Conservation (phyloP, 495 filamentous ascomycete species). For the Hamigera avellanea region DNA sequence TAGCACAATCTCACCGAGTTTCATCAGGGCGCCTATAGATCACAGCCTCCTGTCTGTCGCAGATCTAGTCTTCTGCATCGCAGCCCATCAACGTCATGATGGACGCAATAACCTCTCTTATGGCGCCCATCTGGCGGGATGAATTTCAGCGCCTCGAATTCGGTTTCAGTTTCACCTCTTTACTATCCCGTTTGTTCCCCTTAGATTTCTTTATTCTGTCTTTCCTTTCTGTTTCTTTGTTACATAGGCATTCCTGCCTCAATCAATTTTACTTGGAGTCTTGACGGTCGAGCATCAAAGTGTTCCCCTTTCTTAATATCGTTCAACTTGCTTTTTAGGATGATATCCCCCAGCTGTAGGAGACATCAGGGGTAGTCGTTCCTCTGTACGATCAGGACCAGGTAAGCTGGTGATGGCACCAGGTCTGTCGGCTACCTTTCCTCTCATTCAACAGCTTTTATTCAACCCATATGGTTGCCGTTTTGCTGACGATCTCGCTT, state of each 20-base stretch:
- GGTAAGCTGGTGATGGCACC: conserved; percentile 7
- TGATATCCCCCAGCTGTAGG: conserved; percentile 13
- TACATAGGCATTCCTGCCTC: no score
- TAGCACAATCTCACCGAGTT: conserved; percentile 16
- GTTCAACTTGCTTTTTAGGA: conserved; percentile 6
- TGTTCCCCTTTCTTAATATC: no score
- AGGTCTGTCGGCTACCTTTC: no score
- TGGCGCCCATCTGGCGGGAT: neutral
- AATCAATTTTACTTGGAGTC: no score
- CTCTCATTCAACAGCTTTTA: no score
- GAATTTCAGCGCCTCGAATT: no score
- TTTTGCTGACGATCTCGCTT: no score
- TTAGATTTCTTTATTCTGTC: conserved; percentile 4
- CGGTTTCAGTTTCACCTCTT: neutral
- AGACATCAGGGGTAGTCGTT: conserved; percentile 16
- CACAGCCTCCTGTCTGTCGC: conserved; percentile 18
- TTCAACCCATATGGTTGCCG: no score
- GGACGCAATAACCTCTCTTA: neutral
- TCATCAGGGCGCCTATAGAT: conserved; percentile 25
- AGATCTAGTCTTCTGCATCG: conserved; percentile 5
- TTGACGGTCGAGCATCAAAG: no score
- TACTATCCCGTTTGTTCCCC: neutral
- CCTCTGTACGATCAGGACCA: conserved; percentile 9
- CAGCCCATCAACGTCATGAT: conserved; percentile 4
- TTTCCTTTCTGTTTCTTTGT: conserved; percentile 1